Conservation (phyloP, 1,284 basidiomycete species). For the Trametes hirsuta region DNA sequence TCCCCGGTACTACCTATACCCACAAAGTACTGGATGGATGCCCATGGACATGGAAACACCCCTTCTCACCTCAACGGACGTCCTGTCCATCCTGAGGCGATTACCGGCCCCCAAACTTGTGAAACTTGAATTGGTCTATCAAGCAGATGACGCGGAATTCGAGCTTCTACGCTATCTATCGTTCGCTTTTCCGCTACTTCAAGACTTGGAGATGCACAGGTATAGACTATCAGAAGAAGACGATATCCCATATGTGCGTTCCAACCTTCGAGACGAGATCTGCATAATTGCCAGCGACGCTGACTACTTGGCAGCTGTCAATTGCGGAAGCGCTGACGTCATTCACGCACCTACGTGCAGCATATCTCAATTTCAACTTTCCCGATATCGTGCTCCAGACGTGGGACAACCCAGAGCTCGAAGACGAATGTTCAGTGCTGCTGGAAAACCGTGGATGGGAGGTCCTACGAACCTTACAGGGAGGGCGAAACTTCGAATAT, state of each 20-base stretch:
- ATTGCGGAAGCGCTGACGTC: background rate
- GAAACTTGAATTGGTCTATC: constrained; percentile 9
- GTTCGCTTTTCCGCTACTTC: background rate
- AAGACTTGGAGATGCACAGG: constrained; percentile 11
- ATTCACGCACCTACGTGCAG: background rate
- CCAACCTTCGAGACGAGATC: no score
- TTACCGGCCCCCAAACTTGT: constrained; percentile 1
- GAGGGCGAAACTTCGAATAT: no score
- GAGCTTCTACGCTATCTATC: constrained; percentile 11
- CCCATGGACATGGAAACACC: background rate
- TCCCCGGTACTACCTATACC: background rate
- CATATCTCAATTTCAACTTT: background rate
- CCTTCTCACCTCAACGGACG: constrained; percentile 10
- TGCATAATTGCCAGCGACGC: background rate
- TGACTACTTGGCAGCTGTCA: background rate
- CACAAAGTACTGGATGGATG: background rate
- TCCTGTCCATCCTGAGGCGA: constrained; percentile 5
- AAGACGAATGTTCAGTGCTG: background rate
- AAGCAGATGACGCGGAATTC: constrained; percentile 7
- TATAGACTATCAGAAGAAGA: background rate
- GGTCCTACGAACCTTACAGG: no score
- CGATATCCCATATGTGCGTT: constrained; percentile 6
- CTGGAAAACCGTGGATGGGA: no score
- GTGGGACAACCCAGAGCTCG: background rate
- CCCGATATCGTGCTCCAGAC: background rate